Base-by-base conservation (phyloP, 805 yeast species). In the Starmerella bombicola region DNA sequence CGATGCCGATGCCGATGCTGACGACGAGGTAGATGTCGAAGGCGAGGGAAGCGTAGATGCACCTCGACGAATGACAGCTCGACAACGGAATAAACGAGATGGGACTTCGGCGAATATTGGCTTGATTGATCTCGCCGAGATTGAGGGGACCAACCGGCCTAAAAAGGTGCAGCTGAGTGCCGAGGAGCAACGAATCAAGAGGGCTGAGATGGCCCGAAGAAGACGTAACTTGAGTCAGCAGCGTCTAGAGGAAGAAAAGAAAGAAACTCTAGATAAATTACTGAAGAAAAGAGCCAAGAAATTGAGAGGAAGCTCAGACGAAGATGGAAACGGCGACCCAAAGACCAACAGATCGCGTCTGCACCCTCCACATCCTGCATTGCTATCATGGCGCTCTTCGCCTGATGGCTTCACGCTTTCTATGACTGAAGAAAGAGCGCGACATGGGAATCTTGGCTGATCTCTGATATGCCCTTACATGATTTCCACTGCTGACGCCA, bases 191-290 rank as follows among this genome's bases (percentile, higher is more conserved):
- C 82, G 80, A 35, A 60, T 83, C 43, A 71, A 85, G 33, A 76
- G 85, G 47, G 82, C 93, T 1, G 98, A 88, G 57, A 77, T 74
- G 53, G 88, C 95, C 0, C 71, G 97, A 53, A 75, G 85, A 59
- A 69, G 98, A 49, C 81, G 80, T 58, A 86, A 88, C 56, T 70
- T 84, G 53, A 76, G 78, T 50, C 85, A 78, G 53, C 78, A 79
- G 62, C 75, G 79, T 48, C 63, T 83, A 30, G 96, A 86, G 55
- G 95, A 83, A 58, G 97, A 91, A 60, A 91, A 91, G 57, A 73
- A 78, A 55, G 96, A 88, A 49, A 86, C 96, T 0, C 68, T 88
- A 49, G 88, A 88, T 58, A 83, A 82, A 58, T 65, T 88, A 48
- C 66, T 88, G 48, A 78, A 82, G 60, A 76, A 86, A 59, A 70